These are phyloP conservation scores for Boletus sp. DNA, from an alignment of 768 basidiomycete species.

Conservation along the genomic window DNA sequence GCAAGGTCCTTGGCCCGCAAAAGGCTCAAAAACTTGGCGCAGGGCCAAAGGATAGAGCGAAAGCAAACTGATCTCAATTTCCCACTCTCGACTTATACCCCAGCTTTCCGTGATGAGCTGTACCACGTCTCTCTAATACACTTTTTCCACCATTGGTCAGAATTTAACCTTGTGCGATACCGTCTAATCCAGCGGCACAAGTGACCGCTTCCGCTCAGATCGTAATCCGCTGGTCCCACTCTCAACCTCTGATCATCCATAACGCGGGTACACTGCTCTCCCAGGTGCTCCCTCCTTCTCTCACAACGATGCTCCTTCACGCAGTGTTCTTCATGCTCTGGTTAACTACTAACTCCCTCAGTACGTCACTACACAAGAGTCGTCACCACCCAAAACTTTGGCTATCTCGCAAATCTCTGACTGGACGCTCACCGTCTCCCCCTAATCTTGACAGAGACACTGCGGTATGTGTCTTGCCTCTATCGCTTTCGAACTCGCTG, in stretches of 20 bases:
- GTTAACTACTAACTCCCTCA: constrained; percentile 1
- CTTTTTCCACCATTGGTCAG: background rate
- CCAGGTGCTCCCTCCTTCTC: background rate
- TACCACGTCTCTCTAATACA: constrained; percentile 23
- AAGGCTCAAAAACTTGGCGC: constrained; percentile 32
- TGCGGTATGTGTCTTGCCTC: constrained; percentile 5
- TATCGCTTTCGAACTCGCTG: background rate
- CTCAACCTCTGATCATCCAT: constrained; percentile 8
- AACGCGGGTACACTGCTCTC: background rate
- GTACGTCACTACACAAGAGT: constrained; percentile 10
- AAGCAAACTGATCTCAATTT: constrained; percentile 13
- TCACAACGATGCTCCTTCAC: constrained; percentile 12
- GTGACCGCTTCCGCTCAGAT: constrained; percentile 1
- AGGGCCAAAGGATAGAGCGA: constrained; percentile 32
- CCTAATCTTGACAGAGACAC: background rate
- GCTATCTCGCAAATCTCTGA: background rate
- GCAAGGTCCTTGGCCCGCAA: too few relatives aligned
- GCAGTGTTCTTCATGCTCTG: constrained; percentile 6
- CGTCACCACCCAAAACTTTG: background rate
- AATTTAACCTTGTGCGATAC: background rate
- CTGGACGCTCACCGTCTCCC: background rate
- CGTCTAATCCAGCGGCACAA: background rate
- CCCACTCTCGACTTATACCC: background rate
- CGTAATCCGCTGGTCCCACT: constrained; percentile 6
- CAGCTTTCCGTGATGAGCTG: background rate